Percentiles rank a stretch among this genome's conserved stretches.
These are phyloP conservation scores for Rhizopogon vinicolor DNA, from an alignment of 768 basidiomycete species.

Conservation along the genomic window DNA sequence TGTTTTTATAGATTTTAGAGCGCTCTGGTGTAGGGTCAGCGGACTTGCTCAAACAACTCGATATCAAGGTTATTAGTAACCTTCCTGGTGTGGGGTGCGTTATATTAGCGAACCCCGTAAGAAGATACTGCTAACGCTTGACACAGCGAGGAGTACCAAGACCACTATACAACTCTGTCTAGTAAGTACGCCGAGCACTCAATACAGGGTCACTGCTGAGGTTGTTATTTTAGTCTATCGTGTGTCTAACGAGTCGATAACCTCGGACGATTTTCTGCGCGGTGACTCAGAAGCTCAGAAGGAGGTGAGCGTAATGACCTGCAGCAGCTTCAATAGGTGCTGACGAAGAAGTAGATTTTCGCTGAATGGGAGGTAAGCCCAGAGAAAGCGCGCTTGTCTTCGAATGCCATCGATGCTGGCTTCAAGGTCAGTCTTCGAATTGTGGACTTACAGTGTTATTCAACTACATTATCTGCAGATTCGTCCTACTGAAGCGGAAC, in stretches of 20 bases:
- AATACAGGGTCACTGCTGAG: not conserved
- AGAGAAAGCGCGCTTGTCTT: slow-evolving; percentile 63
- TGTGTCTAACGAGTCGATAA: slow-evolving; percentile 59
- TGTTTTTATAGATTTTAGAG: slow-evolving; percentile 49
- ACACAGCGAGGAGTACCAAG: slow-evolving; percentile 63
- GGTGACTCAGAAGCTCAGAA: slow-evolving; percentile 55
- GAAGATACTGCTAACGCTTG: not conserved
- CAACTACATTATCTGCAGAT: slow-evolving; percentile 35
- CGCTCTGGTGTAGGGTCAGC: slow-evolving; percentile 64
- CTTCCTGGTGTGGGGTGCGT: slow-evolving; percentile 66
- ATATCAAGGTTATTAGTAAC: slow-evolving; percentile 61
- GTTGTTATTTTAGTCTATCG: slow-evolving; percentile 45
- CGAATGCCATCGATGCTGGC: slow-evolving; percentile 71
- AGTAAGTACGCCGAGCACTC: slow-evolving; percentile 29
- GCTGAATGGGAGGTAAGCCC: slow-evolving; percentile 62
- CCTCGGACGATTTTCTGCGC: slow-evolving; percentile 66
- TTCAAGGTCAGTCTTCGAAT: slow-evolving; percentile 46
- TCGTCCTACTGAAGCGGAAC: slow-evolving; percentile 62
- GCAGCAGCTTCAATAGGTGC: too few species aligned
- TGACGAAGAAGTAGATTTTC: slow-evolving; percentile 36
- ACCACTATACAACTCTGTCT: slow-evolving; percentile 68
- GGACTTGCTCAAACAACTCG: slow-evolving; percentile 48
- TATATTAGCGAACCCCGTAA: not conserved
- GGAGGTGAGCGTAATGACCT: slow-evolving; percentile 33
- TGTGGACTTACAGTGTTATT: not conserved